phyloP scores from a whole-genome alignment of 2,329 filamentous ascomycete genomes.

The Botrytis fragariae region DNA sequence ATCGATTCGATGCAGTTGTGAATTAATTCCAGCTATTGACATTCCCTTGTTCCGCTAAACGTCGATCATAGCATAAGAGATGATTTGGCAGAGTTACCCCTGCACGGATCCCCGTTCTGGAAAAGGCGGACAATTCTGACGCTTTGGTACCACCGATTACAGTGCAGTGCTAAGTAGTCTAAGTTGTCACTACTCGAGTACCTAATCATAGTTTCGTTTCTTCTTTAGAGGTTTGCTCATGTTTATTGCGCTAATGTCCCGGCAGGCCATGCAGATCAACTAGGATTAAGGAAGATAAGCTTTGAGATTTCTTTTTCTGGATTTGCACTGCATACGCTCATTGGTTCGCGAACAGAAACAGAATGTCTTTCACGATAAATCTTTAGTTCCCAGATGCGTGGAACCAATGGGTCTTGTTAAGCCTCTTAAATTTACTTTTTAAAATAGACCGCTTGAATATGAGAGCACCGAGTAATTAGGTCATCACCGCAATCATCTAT shows the following conservation, averaged over 20 bases:
- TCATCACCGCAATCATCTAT: background rate
- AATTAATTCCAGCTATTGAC: background rate
- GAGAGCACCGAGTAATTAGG: background rate
- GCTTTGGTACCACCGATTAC: conserved; percentile 5
- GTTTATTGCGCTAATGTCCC: background rate
- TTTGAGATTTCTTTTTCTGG: background rate
- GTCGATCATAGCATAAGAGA: background rate
- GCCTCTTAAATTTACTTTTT: background rate
- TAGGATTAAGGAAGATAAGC: background rate
- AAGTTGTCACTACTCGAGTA: background rate
- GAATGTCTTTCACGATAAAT: background rate
- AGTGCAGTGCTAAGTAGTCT: background rate
- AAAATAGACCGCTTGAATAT: background rate
- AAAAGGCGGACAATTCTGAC: background rate
- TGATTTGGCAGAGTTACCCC: background rate
- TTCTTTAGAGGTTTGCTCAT: background rate
- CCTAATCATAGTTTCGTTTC: background rate
- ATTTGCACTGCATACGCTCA: background rate
- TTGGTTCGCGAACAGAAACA: background rate
- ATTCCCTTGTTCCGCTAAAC: background rate
- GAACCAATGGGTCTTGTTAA: background rate
- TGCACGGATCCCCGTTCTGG: background rate
- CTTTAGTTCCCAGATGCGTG: background rate
- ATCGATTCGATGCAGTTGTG: background rate
- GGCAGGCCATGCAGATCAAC: background rate